Evolutionary conservation across 2,329 filamentous ascomycete species (phyloP).

Genomic region (Ilyonectria robusta): DNA sequence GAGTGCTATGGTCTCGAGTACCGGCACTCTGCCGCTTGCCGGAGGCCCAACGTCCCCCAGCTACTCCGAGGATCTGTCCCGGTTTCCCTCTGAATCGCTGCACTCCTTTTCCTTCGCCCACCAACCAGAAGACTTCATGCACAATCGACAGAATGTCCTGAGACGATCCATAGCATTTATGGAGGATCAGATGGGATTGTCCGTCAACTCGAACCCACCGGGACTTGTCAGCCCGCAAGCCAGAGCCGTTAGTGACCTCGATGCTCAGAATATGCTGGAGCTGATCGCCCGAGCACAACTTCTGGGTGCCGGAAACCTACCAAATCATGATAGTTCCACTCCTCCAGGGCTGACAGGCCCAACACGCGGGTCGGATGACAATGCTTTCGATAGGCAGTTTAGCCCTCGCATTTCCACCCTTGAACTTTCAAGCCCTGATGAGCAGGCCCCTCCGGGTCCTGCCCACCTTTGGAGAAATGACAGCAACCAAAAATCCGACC

Average conservation of each 20-base stretch:
- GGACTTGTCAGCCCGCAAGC: constrained; percentile 88
- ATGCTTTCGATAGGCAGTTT: constrained; percentile 90
- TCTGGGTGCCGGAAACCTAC: constrained; percentile 76
- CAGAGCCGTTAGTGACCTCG: constrained; percentile 84
- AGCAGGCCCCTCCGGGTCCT: constrained; percentile 53
- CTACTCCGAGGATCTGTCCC: constrained; percentile 88
- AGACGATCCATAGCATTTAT: constrained; percentile 97
- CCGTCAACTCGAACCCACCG: constrained; percentile 74
- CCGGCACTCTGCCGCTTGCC: constrained; percentile 67
- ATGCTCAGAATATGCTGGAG: constrained; percentile 92
- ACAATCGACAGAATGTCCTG: constrained; percentile 92
- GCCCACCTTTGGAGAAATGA: constrained; percentile 38
- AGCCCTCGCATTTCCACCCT: constrained; percentile 67
- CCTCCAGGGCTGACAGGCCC: constrained; percentile 80
- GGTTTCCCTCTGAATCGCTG: constrained; percentile 94
- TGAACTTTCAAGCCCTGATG: constrained; percentile 59
- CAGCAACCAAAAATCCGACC: constrained; percentile 33
- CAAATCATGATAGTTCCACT: constrained; percentile 60
- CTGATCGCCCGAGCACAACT: constrained; percentile 86
- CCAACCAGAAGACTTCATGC: constrained; percentile 91
- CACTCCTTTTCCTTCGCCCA: constrained; percentile 99
- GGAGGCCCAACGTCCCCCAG: constrained; percentile 80
- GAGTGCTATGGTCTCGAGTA: constrained; percentile 73
- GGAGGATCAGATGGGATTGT: constrained; percentile 90
- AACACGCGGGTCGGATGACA: constrained; percentile 78